These are phyloP conservation scores for Pyrenochaeta sp. DNA, from an alignment of 2,329 filamentous ascomycete genomes.

Conservation along the genomic window DNA sequence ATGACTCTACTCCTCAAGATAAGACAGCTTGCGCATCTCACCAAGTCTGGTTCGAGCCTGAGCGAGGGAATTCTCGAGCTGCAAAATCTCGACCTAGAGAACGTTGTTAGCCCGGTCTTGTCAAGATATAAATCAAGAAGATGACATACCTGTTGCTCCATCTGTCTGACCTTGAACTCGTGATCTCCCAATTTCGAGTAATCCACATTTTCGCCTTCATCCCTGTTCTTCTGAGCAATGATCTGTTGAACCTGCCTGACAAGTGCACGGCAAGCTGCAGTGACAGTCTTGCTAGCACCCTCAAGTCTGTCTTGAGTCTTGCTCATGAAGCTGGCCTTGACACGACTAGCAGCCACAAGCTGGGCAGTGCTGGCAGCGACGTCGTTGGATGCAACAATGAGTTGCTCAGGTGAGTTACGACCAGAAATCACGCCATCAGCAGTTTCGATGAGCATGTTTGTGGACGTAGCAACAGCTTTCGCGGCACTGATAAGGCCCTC, in stretches of 20 bases:
- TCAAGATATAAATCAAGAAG: not conserved
- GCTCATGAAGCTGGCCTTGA: slow-evolving; percentile 98
- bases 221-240: slow-evolving; percentile 84
- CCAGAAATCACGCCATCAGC: slow-evolving; percentile 93
- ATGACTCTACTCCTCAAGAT: slow-evolving; percentile 59
- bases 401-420: slow-evolving; percentile 92
- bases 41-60: slow-evolving; percentile 83
- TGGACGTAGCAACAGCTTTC: slow-evolving; percentile 92
- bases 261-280: slow-evolving; percentile 82
- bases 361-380: slow-evolving; percentile 96
- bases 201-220: slow-evolving; percentile 81
- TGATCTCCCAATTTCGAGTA: slow-evolving; percentile 88
- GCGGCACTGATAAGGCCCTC: slow-evolving; percentile 96
- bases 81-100: slow-evolving; percentile 88
- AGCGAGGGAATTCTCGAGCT: slow-evolving; percentile 86
- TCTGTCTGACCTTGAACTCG: slow-evolving; percentile 98
- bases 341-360: slow-evolving; percentile 90
- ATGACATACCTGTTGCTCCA: slow-evolving; percentile 95
- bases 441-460: slow-evolving; percentile 96
- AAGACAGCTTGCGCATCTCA: slow-evolving; percentile 98
- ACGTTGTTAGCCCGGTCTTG: slow-evolving; percentile 17
- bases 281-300: slow-evolving; percentile 90
- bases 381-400: slow-evolving; percentile 97
- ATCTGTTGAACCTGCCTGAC: slow-evolving; percentile 94
- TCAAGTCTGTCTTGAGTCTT: slow-evolving; percentile 94